A percentile compares a stretch with the other conserved stretches of the same genome.
Conservation (phyloP, 108 stramenopile species). For the Aurantiochytrium sp. region DNA sequence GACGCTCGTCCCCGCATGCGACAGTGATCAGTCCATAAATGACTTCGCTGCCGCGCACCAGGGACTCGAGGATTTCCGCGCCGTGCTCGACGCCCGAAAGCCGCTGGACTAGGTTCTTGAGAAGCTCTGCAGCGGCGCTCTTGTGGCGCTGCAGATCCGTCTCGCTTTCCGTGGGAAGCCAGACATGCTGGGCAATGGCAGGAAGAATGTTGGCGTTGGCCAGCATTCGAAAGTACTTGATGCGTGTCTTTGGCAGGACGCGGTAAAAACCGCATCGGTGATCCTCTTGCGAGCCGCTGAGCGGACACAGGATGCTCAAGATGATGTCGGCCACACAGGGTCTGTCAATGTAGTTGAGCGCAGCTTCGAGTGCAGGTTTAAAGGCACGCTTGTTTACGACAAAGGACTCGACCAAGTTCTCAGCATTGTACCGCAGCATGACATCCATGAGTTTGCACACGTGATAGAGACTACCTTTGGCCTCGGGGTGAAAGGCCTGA, state of each 20-base stretch:
- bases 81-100: not conserved
- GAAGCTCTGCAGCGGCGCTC: conserved; percentile 5
- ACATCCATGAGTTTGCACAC: conserved; percentile 12
- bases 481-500: not conserved
- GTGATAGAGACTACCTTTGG: not conserved
- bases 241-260: not conserved
- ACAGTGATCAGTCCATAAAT: not conserved
- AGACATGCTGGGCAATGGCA: not conserved
- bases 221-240: not conserved
- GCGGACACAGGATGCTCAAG: not conserved
- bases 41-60: not conserved
- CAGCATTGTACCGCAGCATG: not conserved
- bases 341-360: not conserved
- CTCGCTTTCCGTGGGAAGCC: not conserved
- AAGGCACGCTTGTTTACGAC: not conserved
- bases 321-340: conserved; percentile 2
- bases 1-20: not conserved
- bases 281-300: not conserved
- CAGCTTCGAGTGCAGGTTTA: not conserved
- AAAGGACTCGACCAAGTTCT: not conserved
- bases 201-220: not conserved
- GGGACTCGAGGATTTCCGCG: not conserved
- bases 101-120: not conserved
- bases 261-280: not conserved
- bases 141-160: not conserved